phyloP scores from a whole-genome alignment of 441 rosid species.

The Pelargonium citronellum region DNA sequence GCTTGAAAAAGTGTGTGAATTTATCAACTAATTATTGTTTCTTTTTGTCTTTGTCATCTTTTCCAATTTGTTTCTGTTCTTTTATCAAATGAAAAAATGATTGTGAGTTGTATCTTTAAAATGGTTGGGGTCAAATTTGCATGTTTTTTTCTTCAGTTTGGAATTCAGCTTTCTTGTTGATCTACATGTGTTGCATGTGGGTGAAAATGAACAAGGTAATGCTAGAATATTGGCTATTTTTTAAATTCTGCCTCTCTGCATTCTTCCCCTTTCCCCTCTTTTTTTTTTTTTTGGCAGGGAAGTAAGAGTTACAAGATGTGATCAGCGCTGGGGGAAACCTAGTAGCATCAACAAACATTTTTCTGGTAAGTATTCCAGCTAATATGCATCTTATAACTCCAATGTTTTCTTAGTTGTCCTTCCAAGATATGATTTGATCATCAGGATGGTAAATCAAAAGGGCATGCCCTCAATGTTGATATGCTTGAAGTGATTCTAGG shows the following conservation, averaged over 20 bases:
- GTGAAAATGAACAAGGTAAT: neutral
- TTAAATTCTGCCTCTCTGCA: neutral
- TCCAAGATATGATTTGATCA: neutral
- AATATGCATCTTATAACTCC: neutral
- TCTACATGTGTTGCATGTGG: neutral
- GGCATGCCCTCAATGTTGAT: neutral
- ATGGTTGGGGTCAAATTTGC: neutral
- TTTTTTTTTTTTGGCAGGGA: neutral
- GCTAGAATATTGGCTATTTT: neutral
- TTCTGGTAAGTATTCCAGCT: neutral
- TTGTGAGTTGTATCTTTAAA: neutral
- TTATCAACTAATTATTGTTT: neutral
- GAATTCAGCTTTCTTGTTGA: neutral
- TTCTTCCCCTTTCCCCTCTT: neutral
- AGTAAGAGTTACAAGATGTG: neutral
- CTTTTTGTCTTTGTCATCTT: neutral
- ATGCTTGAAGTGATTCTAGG: neutral
- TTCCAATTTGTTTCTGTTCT: neutral
- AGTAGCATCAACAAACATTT: constrained; percentile 3
- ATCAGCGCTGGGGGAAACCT: constrained; percentile 2
- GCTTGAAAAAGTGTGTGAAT: neutral
- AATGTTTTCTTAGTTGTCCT: neutral
- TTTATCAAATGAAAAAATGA: constrained; percentile 8
- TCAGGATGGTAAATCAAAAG: neutral
- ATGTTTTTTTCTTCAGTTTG: neutral